Conservation (phyloP, 2,329 filamentous ascomycete genomes). For the Cladobotryum protrusum region DNA sequence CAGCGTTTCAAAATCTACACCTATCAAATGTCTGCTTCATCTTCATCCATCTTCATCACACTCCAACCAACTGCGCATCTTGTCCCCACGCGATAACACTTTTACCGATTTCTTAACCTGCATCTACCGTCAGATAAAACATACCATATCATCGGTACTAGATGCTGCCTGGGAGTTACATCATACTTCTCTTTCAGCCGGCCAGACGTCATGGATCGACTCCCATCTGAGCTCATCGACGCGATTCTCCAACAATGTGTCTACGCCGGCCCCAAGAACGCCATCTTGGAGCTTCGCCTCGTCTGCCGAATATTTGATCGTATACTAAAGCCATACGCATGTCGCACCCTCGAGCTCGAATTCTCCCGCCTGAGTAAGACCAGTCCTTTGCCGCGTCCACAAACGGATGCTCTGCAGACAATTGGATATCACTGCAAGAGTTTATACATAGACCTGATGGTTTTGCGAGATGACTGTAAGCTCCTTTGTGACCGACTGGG, state of each 20-base stretch:
- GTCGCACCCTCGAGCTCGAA: constrained; percentile 44
- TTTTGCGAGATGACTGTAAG: constrained; percentile 46
- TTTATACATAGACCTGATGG: constrained; percentile 47
- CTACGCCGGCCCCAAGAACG: constrained; percentile 37
- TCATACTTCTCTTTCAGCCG: too few relatives aligned
- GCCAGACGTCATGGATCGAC: constrained; percentile 33
- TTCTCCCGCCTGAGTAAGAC: constrained; percentile 41
- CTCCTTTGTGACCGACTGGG: background rate
- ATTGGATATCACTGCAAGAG: constrained; percentile 43
- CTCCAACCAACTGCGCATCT: too few relatives aligned
- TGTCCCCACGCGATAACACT: too few relatives aligned
- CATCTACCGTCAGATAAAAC: too few relatives aligned
- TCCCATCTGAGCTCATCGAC: constrained; percentile 43
- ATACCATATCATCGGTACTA: too few relatives aligned
- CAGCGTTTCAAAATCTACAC: too few relatives aligned
- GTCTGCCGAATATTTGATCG: constrained; percentile 45
- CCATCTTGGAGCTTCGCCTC: constrained; percentile 38
- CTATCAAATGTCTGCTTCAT: too few relatives aligned
- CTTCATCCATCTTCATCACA: too few relatives aligned
- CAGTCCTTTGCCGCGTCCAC: constrained; percentile 26
- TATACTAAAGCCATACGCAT: constrained; percentile 38
- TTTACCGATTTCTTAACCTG: too few relatives aligned
- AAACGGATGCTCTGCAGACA: constrained; percentile 37
- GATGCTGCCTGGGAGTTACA: too few relatives aligned
- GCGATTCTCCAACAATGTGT: constrained; percentile 40